These are phyloP conservation scores for Debaryomyces psychrophilus DNA, from an alignment of 1,139 yeast genomes.

Conservation along the genomic window DNA sequence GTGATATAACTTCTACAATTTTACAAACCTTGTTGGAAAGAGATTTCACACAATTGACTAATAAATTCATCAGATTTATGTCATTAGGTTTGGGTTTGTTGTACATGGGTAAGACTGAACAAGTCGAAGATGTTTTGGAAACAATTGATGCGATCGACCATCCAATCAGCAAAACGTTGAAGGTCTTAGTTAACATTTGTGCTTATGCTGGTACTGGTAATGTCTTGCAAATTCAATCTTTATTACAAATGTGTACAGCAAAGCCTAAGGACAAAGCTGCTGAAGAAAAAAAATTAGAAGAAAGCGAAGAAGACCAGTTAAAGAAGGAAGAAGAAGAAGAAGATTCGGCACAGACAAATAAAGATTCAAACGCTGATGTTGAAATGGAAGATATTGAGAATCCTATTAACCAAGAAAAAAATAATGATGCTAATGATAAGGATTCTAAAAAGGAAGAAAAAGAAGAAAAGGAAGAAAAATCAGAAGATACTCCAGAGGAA, in stretches of 20 bases:
- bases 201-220: slow-evolving; percentile 99
- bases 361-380: slow-evolving; percentile 21
- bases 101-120: slow-evolving; percentile 93
- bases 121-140: slow-evolving; percentile 92
- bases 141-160: slow-evolving; percentile 95
- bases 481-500: slow-evolving; percentile 31
- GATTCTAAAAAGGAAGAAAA: slow-evolving; percentile 21
- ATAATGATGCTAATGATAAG: slow-evolving; percentile 24
- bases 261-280: slow-evolving; percentile 42
- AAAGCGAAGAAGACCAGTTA: slow-evolving; percentile 41
- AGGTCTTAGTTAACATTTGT: slow-evolving; percentile 87
- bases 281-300: slow-evolving; percentile 40
- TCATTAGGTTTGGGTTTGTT: slow-evolving; percentile 90
- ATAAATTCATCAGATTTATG: slow-evolving; percentile 87
- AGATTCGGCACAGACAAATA: slow-evolving; percentile 11
- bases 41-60: slow-evolving; percentile 71
- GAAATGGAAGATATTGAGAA: slow-evolving; percentile 40
- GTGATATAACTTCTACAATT: slow-evolving; percentile 89
- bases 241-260: slow-evolving; percentile 85
- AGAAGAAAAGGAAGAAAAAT: slow-evolving; percentile 25
- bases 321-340: slow-evolving; percentile 23
- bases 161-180: slow-evolving; percentile 87
- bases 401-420: slow-evolving; percentile 26
- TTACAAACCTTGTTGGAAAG: slow-evolving; percentile 90
- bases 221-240: slow-evolving; percentile 89